These are phyloP conservation scores for Fusarium irregulare DNA, from an alignment of 2,329 filamentous ascomycete genomes.

Conservation along the genomic window DNA sequence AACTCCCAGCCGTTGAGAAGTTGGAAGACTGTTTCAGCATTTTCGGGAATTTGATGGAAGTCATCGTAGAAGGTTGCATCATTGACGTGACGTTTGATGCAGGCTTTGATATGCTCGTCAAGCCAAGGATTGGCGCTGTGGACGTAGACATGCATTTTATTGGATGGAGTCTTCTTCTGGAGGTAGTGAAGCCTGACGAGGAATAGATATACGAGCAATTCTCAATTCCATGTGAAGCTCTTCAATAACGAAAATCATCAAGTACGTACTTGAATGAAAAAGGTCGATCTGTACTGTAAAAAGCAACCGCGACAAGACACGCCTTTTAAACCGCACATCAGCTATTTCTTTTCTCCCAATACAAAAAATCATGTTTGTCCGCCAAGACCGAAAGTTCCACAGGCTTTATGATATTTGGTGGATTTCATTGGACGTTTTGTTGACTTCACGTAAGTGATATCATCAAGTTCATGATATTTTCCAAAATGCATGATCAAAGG, in stretches of 20 bases:
- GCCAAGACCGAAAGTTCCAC: constrained; percentile 34
- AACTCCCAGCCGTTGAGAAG: constrained; percentile 52
- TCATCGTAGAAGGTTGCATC: constrained; percentile 47
- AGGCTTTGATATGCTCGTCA: constrained; percentile 48
- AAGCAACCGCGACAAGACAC: neutral
- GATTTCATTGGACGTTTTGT: neutral
- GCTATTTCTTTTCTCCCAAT: no score
- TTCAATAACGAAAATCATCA: neutral
- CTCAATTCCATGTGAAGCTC: constrained; percentile 20
- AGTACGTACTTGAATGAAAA: constrained; percentile 1
- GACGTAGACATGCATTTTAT: constrained; percentile 40
- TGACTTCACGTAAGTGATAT: constrained; percentile 32
- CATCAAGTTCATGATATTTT: constrained; percentile 39
- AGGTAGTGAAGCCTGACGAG: constrained; percentile 32
- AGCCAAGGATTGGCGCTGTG: constrained; percentile 49
- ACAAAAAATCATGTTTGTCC: neutral
- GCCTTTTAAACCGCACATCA: constrained; percentile 8
- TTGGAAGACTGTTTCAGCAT: constrained; percentile 46
- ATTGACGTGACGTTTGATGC: constrained; percentile 46
- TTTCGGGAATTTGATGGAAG: constrained; percentile 44
- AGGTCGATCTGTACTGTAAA: neutral
- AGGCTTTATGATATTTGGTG: neutral
- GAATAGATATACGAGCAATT: neutral
- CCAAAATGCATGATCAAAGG: constrained; percentile 36
- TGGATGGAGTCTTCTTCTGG: constrained; percentile 27